A percentile compares a stretch with the other conserved stretches of the same genome.
Conservation (phyloP, 2,329 filamentous ascomycete genomes). For the Dactylonectria macrodidyma region DNA sequence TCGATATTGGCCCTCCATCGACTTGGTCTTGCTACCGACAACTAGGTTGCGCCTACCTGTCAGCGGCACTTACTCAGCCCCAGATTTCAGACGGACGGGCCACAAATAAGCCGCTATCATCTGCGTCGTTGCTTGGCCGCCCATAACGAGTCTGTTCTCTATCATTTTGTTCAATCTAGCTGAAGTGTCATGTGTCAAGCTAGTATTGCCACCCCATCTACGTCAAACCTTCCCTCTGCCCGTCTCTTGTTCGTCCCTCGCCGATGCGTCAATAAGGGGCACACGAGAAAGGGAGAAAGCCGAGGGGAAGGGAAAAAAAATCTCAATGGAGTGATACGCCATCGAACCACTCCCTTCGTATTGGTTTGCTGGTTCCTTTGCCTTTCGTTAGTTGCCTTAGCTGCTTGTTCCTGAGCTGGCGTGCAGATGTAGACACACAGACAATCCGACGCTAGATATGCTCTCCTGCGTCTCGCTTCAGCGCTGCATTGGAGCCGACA, state of each 20-base stretch:
- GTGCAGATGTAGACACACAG: slow-evolving; percentile 39
- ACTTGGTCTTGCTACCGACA: background rate
- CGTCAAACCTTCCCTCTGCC: slow-evolving; percentile 8
- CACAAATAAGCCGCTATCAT: slow-evolving; percentile 20
- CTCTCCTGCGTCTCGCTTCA: slow-evolving; percentile 50
- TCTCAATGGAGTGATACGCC: slow-evolving; percentile 8
- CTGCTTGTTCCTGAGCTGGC: slow-evolving; percentile 43
- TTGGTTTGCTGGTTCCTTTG: slow-evolving; percentile 28
- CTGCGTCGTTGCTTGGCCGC: slow-evolving; percentile 11
- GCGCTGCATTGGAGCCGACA: slow-evolving; percentile 32
- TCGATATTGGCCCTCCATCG: slow-evolving; percentile 1
- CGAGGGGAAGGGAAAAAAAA: slow-evolving; percentile 19
- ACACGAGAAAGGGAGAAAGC: slow-evolving; percentile 6
- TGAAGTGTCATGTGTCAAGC: slow-evolving; percentile 23
- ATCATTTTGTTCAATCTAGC: slow-evolving; percentile 22
- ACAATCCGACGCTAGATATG: slow-evolving; percentile 28
- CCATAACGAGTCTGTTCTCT: slow-evolving; percentile 19
- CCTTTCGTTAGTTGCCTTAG: slow-evolving; percentile 36
- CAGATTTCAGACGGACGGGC: slow-evolving; percentile 17
- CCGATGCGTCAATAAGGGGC: background rate
- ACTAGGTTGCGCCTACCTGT: background rate
- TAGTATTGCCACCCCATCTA: slow-evolving; percentile 3
- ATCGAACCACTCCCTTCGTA: slow-evolving; percentile 33
- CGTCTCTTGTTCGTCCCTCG: slow-evolving; percentile 3
- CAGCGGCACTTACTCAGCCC: slow-evolving; percentile 16